Evolutionary conservation across 768 basidiomycete genomes (phyloP), one percentile per base, ranked within the genome.

Genomic region (Pleurotus djamor): DNA sequence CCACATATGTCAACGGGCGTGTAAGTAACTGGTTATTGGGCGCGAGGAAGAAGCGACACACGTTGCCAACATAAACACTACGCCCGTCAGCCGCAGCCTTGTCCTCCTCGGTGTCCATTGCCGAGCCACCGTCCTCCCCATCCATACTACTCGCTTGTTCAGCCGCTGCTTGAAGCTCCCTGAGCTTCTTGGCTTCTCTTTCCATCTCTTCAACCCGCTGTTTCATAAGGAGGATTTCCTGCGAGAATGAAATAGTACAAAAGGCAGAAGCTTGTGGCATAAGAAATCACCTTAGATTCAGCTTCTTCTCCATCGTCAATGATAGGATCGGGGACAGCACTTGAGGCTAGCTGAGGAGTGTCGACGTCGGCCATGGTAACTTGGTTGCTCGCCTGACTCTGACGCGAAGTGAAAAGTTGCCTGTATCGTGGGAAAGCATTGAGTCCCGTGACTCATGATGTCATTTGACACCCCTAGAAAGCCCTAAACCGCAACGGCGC

Each of bases 61-160:
- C 97, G 76, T 98, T 99, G 57, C 97, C 97, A 67, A 99, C 89
- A 72, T 94, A 98, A 47, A 99, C 75, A 76, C 95, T 97, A 74
- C 96, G 80, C 61, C 76, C 72, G 72, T 99, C 97, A 21, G 94
- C 86, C 28, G 82, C 75, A 28, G 87, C 79, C 71, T 86, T 90
- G 36, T 96, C 95, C 67, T 97, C 94, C 66, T 94, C 94, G 1
- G 85, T 86, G 65, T 91, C 89, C 81, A 85, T 87, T 55, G 83
- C 77, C 55, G 69, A 75, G 57, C 75, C 74, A 51, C 71, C 74
- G 49, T 79, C 80, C 33, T 82, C 80, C 9, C 71, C 78, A 44
- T 80, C 81, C 36, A 69, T 74, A 63, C 73, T 71, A 65, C 76
- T 74, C 63, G 82, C 83, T 65, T 83, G 76, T 68, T 86, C 86